Conservation (phyloP, 1,284 basidiomycete species). For the Naganishia sp. region DNA sequence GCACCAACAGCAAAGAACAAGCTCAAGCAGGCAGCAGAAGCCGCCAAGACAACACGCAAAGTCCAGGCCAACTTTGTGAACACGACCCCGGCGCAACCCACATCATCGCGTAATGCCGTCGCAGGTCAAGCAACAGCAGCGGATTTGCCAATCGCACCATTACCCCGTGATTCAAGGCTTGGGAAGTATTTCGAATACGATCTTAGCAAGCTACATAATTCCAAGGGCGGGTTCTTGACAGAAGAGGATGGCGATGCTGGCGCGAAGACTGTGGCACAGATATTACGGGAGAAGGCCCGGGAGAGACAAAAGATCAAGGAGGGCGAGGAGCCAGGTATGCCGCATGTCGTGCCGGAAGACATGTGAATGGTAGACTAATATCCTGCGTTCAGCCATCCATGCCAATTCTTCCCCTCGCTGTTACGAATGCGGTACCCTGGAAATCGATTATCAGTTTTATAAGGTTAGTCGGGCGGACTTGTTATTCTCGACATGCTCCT, state of each 20-base stretch:
- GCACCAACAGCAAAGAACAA: conserved; percentile 25
- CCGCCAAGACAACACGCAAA: conserved; percentile 34
- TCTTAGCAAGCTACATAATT: conserved; percentile 89
- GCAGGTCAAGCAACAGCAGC: conserved; percentile 36
- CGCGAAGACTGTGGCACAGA: conserved; percentile 65
- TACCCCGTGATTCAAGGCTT: conserved; percentile 49
- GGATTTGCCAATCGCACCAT: conserved; percentile 36
- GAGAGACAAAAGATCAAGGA: conserved; percentile 71
- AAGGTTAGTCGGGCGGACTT: conserved; percentile 46
- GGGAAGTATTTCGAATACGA: conserved; percentile 91
- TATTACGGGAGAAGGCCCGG: conserved; percentile 66
- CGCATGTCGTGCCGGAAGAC: conserved; percentile 37
- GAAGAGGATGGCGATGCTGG: conserved; percentile 60
- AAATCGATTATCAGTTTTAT: conserved; percentile 78
- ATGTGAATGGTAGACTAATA: conserved; percentile 63
- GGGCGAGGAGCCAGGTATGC: conserved; percentile 65
- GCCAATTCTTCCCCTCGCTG: conserved; percentile 75
- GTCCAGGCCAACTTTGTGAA: conserved; percentile 41
- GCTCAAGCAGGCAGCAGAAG: conserved; percentile 29
- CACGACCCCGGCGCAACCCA: conserved; percentile 41
- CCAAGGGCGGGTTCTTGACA: conserved; percentile 80
- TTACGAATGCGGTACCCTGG: conserved; percentile 73
- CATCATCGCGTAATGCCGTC: conserved; percentile 47
- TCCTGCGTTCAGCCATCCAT: conserved; percentile 55
- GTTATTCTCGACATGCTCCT: background rate